phyloP scores from a whole-genome alignment of 345 rosid species.

The Dimocarpus longan region DNA sequence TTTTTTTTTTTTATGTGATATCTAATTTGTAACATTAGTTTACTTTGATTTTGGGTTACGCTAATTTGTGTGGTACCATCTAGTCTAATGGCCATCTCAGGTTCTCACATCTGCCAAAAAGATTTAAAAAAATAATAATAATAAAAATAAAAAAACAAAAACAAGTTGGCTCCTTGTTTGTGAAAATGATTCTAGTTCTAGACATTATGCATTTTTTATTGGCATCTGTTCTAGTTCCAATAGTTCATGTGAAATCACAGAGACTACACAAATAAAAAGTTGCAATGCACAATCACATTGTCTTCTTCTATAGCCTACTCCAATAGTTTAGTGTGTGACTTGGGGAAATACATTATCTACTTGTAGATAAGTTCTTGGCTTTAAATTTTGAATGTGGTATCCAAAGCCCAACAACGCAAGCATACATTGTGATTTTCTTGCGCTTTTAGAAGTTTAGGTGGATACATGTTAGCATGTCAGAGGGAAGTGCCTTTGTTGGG shows the following conservation, averaged over 20 bases:
- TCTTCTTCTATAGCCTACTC: neutral
- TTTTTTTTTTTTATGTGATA: too few relatives aligned
- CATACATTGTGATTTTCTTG: neutral
- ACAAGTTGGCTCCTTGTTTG: neutral
- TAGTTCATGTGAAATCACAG: neutral
- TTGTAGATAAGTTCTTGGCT: neutral
- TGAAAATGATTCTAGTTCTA: neutral
- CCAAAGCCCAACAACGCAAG: neutral
- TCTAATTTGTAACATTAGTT: too few relatives aligned
- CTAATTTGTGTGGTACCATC: neutral
- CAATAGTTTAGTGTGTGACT: neutral
- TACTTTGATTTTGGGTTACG: too few relatives aligned
- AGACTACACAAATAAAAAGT: neutral
- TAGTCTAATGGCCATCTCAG: neutral
- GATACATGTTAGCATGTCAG: neutral
- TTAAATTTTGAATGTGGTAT: neutral
- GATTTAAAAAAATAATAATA: too few relatives aligned
- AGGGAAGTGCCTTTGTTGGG: neutral
- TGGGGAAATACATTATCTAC: neutral
- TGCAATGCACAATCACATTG: neutral
- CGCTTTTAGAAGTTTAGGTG: constrained; percentile 1
- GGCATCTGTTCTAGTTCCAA: neutral
- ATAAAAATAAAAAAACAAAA: too few relatives aligned
- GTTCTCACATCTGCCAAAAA: neutral
- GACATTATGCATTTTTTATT: neutral